These are phyloP conservation scores for Diutina rugosa DNA, from an alignment of 1,139 yeast genomes.

Conservation along the genomic window DNA sequence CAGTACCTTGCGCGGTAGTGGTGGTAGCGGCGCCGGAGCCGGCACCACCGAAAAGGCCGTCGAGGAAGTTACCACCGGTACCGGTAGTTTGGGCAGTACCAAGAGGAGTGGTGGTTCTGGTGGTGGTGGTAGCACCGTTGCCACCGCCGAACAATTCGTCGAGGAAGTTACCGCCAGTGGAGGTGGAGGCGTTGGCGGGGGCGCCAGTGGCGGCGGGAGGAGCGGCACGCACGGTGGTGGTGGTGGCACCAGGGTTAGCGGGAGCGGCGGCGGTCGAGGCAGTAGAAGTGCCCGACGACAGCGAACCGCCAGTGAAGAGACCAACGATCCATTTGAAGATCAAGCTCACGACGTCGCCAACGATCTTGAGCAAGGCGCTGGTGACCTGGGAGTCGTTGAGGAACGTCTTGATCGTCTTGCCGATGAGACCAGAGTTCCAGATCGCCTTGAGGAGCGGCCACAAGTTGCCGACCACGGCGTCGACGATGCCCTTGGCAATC, in stretches of 20 bases:
- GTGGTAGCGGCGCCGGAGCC: background rate
- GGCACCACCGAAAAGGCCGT: background rate
- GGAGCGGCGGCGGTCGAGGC: background rate
- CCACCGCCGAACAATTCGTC: background rate
- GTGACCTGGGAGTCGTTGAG: background rate
- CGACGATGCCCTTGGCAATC: background rate
- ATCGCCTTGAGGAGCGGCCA: background rate
- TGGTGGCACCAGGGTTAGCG: background rate
- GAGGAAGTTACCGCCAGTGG: background rate
- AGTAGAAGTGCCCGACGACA: background rate
- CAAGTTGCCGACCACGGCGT: background rate
- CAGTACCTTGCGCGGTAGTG: background rate
- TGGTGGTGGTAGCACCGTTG: background rate
- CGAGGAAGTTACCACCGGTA: background rate
- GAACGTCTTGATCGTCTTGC: background rate
- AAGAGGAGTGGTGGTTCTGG: background rate
- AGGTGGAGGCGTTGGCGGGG: background rate
- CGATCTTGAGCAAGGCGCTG: background rate
- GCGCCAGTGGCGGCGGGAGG: background rate
- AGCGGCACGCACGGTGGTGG: background rate
- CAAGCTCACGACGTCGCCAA: background rate
- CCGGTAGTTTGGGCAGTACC: background rate
- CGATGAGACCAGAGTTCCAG: conserved; percentile 1
- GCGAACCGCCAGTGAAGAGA: background rate
- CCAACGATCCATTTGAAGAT: background rate